A percentile compares a stretch with the other conserved stretches of the same genome.
These are phyloP conservation scores for Cordyceps militaris DNA, from an alignment of 2,329 filamentous ascomycete species.

Conservation along the genomic window DNA sequence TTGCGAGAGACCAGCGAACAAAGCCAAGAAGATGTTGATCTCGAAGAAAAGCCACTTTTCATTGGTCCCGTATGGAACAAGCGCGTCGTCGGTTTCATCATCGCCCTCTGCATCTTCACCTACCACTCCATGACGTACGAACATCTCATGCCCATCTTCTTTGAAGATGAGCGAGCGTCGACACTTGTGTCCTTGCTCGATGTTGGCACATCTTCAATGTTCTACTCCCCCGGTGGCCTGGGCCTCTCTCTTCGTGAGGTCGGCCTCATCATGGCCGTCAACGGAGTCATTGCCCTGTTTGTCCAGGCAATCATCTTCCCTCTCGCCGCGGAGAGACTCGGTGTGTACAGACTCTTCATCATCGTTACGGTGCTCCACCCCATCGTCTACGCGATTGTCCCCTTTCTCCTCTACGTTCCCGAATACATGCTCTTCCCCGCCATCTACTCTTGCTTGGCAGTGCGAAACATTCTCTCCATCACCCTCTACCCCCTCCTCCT, in stretches of 20 bases:
- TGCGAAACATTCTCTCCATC: constrained; percentile 56
- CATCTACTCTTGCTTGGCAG: constrained; percentile 50
- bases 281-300: constrained; percentile 52
- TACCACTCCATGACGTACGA: constrained; percentile 96
- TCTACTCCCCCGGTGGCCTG: constrained; percentile 55
- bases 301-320: constrained; percentile 57
- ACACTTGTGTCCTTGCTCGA: constrained; percentile 30
- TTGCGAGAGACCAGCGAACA: constrained; percentile 45
- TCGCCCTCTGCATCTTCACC: constrained; percentile 84
- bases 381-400: constrained; percentile 53
- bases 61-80: constrained; percentile 42
- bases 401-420: constrained; percentile 50
- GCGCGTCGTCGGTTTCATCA: constrained; percentile 65
- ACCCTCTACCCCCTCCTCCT: constrained; percentile 59
- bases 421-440: constrained; percentile 43
- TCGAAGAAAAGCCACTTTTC: constrained; percentile 28
- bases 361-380: constrained; percentile 54
- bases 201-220: constrained; percentile 30
- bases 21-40: constrained; percentile 34
- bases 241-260: constrained; percentile 57
- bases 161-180: constrained; percentile 63
- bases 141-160: constrained; percentile 84
- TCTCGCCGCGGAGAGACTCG: constrained; percentile 48
- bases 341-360: constrained; percentile 54
- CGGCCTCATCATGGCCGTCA: constrained; percentile 53